Percentiles rank a stretch among this genome's conserved stretches.
Conservation (phyloP, 164 flowering plant genomes). For the Chloranthus sessilifolius region DNA sequence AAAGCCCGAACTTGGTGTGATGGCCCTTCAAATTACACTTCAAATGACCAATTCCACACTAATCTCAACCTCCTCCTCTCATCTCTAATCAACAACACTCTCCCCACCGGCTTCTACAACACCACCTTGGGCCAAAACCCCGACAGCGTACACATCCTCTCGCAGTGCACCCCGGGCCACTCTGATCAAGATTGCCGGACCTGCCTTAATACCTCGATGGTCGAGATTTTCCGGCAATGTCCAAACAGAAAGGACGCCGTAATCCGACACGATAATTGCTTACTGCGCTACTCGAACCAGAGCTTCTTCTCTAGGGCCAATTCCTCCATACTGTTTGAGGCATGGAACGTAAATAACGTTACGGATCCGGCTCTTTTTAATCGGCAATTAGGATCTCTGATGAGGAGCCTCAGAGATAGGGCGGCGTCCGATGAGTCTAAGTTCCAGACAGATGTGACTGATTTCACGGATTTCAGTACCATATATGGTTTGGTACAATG, state of each 20-base stretch:
- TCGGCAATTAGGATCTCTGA: not conserved
- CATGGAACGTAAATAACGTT: not conserved
- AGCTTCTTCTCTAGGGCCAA: slow-evolving; percentile 7
- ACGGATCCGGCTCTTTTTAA: not conserved
- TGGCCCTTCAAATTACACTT: slow-evolving; percentile 2
- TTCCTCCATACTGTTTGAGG: not conserved
- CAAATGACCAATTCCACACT: not conserved
- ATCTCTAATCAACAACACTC: no score
- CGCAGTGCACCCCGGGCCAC: no score
- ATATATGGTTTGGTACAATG: slow-evolving; percentile 16
- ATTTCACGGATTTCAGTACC: not conserved
- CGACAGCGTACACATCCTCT: not conserved
- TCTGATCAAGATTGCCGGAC: slow-evolving; percentile 4
- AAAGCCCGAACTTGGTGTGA: not conserved
- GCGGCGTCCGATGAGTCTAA: not conserved
- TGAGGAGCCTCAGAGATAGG: not conserved
- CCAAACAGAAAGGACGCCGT: not conserved
- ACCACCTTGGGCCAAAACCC: not conserved
- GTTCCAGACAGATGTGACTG: not conserved
- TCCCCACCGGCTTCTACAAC: not conserved
- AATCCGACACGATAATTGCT: not conserved
- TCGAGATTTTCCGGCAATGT: not conserved
- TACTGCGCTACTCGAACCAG: slow-evolving; percentile 19
- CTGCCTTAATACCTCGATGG: slow-evolving; percentile 7
- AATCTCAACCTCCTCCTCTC: slow-evolving; percentile 1